Conservation (phyloP, 768 basidiomycete species). For the Podaxis sp. region DNA sequence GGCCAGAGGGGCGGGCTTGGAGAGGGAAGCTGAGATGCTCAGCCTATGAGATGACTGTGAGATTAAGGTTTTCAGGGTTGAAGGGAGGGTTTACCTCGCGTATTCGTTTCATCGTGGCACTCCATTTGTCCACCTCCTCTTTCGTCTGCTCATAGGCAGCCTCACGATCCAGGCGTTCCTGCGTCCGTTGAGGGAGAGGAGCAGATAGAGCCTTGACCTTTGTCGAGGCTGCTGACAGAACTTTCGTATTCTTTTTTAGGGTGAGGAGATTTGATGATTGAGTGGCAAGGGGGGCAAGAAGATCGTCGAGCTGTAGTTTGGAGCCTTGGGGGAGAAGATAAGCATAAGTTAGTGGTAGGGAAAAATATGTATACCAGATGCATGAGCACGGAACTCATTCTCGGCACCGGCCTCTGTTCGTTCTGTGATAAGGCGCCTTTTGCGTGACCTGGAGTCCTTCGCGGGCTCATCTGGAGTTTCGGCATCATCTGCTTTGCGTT, state of each 20-base stretch:
- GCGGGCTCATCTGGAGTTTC: conserved; percentile 20
- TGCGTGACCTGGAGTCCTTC: conserved; percentile 34
- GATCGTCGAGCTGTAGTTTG: conserved; percentile 69
- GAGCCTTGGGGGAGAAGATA: conserved; percentile 34
- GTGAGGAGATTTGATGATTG: conserved; percentile 63
- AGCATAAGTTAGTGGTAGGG: background rate
- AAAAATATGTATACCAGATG: conserved; percentile 39
- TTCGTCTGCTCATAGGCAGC: conserved; percentile 95
- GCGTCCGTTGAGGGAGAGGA: conserved; percentile 81
- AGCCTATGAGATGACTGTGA: conserved; percentile 44
- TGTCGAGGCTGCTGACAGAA: conserved; percentile 46
- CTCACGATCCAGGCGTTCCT: conserved; percentile 88
- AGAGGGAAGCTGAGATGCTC: conserved; percentile 88
- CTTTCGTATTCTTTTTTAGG: conserved; percentile 70
- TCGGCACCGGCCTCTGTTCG: conserved; percentile 79
- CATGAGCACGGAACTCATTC: conserved; percentile 70
- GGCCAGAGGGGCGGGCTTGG: conserved; percentile 56
- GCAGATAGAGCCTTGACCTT: conserved; percentile 69
- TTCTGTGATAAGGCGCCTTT: conserved; percentile 66
- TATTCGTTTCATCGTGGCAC: conserved; percentile 86
- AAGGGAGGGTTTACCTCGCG: conserved; percentile 58
- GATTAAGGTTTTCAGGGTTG: background rate
- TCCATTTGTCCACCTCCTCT: conserved; percentile 92
- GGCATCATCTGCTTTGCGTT: conserved; percentile 61
- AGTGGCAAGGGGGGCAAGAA: conserved; percentile 70